phyloP scores from a whole-genome alignment of 2,329 filamentous ascomycete genomes.

The Xylaria sp. region DNA sequence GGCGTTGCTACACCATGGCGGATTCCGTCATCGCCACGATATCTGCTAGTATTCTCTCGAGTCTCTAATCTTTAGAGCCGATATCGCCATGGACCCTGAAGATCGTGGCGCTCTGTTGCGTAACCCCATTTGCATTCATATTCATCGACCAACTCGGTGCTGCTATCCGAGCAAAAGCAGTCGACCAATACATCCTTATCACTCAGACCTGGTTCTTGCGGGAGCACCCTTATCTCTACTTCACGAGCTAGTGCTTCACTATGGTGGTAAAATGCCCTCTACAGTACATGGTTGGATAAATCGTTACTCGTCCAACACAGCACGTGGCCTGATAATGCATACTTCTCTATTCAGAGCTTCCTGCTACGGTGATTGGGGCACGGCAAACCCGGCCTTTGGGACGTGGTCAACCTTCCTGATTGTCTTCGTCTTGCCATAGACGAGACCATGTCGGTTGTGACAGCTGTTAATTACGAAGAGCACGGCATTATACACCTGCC shows the following conservation, averaged over 20 bases:
- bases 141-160: conserved; percentile 48
- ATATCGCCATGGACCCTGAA: conserved; percentile 37
- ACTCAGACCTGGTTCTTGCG: conserved; percentile 35
- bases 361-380: conserved; percentile 50
- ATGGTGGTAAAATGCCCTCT: conserved; percentile 41
- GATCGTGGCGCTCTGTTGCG: conserved; percentile 41
- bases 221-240: conserved; percentile 30
- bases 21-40: conserved; percentile 49
- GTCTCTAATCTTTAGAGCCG: conserved; percentile 33
- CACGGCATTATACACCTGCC: conserved; percentile 45
- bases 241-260: conserved; percentile 34
- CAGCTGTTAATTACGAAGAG: conserved; percentile 46
- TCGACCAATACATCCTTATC: conserved; percentile 46
- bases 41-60: conserved; percentile 45
- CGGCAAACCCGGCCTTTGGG: conserved; percentile 39
- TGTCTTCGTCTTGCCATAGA: conserved; percentile 45
- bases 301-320: conserved; percentile 18
- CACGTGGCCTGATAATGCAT: conserved; percentile 44
- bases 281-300: conserved; percentile 39
- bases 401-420: conserved; percentile 32
- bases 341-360: conserved; percentile 47
- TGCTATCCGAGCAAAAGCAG: conserved; percentile 41
- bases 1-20: conserved; percentile 46
- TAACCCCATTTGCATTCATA: conserved; percentile 44
- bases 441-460: conserved; percentile 45